Base-by-base conservation (phyloP, 768 basidiomycete species). In the Boletus tylopilopsis region DNA sequence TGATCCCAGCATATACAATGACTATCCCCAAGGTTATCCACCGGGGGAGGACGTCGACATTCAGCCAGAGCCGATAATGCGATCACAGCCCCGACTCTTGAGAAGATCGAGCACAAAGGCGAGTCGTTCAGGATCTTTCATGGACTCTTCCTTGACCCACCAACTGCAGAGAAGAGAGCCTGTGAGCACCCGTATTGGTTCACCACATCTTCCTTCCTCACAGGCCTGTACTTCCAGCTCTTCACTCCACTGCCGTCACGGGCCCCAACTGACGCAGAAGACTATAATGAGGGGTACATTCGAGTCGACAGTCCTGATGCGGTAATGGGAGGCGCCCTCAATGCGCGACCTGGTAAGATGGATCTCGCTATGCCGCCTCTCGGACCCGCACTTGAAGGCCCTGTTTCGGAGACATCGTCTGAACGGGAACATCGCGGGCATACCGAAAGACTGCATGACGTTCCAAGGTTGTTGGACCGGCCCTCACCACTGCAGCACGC, bases 181-280 rank as follows among this genome's bases (percentile, higher is more conserved):
- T 22, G 66, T 68, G 45, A 64, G 66, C 33, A 43, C 18, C 24
- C 29, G 27, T 34, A 25, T 51, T 24, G 39, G 32, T 36, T 40
- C 37, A 40, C n/a, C 22, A 9, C 21, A 27, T 33, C 37, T 36
- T 12, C 27, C 48, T 54, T 47, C 35, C 52, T 55, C 45, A 60
- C 41, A 39, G 33, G 23, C 19, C n/a, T 19, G 18, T 32, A 23
- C 50, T 25, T 37, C 40, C 30, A 68, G 66, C 15, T 69, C 42
- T 68, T 68, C 47, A 68, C 66, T 21, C 66, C 66, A 21, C 41
- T 68, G 21, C 66, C 68, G 21, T 68, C 66, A 32, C 66, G 66
- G 29, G 52, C 57, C 7, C 68, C 66, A 18, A 70, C 57, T n/a
- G 66, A 70, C 2, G 57, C 53, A 37, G 66, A 67, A 10, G 66